A percentile compares a stretch with the other conserved stretches of the same genome.
Evolutionary conservation across 352 stramenopile species (phyloP).

Genomic region (Phytophthora sp.): DNA sequence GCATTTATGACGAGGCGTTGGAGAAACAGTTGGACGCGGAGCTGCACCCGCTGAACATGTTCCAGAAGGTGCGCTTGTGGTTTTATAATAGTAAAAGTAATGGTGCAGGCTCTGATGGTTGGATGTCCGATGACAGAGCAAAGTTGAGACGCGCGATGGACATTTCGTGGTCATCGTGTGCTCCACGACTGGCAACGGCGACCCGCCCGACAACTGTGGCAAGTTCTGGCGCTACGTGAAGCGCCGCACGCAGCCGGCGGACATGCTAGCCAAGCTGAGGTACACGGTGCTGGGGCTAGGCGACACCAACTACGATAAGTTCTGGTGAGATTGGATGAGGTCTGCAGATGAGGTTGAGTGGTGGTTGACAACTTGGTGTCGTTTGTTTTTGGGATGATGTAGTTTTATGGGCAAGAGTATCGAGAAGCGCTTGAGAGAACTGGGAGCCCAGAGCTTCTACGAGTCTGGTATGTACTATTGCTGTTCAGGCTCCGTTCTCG

Average conservation of each 20-base stretch:
- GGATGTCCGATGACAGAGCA: conserved; percentile 31
- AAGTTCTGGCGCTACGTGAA: conserved; percentile 95
- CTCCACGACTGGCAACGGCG: conserved; percentile 96
- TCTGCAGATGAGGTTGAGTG: neutral
- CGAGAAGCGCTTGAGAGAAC: conserved; percentile 88
- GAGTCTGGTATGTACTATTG: conserved; percentile 46
- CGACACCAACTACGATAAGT: conserved; percentile 98
- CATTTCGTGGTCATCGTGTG: conserved; percentile 88
- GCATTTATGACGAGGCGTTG: conserved; percentile 70
- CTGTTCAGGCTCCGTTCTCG: neutral
- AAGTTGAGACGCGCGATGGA: conserved; percentile 44
- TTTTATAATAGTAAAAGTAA: neutral
- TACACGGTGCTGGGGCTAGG: conserved; percentile 93
- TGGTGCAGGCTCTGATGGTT: neutral
- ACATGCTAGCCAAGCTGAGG: conserved; percentile 73
- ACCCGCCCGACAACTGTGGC: conserved; percentile 93
- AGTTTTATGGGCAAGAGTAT: conserved; percentile 90
- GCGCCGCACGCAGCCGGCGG: conserved; percentile 76
- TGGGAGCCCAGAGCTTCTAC: conserved; percentile 87
- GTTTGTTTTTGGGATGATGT: neutral
- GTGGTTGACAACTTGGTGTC: conserved; percentile 1
- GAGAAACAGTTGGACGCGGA: conserved; percentile 58
- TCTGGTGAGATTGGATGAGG: conserved; percentile 68
- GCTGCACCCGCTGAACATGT: conserved; percentile 67
- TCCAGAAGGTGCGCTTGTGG: conserved; percentile 58